A percentile compares a stretch with the other conserved stretches of the same genome.
Conservation (phyloP, 2,329 filamentous ascomycete genomes). For the Penicillium sp. region DNA sequence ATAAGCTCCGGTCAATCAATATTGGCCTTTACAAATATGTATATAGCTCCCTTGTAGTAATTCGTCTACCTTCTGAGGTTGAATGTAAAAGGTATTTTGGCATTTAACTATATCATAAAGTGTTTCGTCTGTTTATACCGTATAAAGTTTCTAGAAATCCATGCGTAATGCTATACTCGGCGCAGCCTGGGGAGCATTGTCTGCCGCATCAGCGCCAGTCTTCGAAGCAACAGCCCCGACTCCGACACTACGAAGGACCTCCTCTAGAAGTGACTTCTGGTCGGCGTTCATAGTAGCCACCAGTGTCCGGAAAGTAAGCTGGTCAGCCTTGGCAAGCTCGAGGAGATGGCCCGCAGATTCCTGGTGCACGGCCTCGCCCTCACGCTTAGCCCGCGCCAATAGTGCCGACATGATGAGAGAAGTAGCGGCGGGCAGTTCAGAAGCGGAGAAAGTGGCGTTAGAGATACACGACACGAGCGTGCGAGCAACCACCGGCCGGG, state of each 20-base stretch:
- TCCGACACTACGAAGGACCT: constrained; percentile 66
- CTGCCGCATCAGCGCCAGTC: constrained; percentile 45
- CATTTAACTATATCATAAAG: constrained; percentile 3
- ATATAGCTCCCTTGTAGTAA: no score
- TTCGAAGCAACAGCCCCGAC: constrained; percentile 38
- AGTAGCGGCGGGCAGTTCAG: constrained; percentile 54
- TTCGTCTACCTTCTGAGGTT: no score
- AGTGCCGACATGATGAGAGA: constrained; percentile 75
- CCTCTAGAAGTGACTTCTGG: constrained; percentile 75
- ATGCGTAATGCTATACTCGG: constrained; percentile 93
- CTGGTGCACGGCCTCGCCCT: constrained; percentile 58
- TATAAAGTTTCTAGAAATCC: constrained; percentile 63
- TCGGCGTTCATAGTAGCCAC: constrained; percentile 68
- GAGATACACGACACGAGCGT: constrained; percentile 71
- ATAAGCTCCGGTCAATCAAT: constrained; percentile 9
- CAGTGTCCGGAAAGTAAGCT: constrained; percentile 68
- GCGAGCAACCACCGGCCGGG: constrained; percentile 67
- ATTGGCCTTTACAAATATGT: no score
- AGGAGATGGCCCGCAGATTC: constrained; percentile 76
- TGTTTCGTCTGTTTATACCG: neutral
- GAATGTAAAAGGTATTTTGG: neutral
- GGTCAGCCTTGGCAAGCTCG: constrained; percentile 75
- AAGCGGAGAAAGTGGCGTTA: constrained; percentile 34
- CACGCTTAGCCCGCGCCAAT: constrained; percentile 66
- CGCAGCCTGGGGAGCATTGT: constrained; percentile 53